Evolutionary conservation across 108 stramenopile species (phyloP), one percentile per base, ranked within the genome.

Genomic region (Hondaea fermentalgiana): DNA sequence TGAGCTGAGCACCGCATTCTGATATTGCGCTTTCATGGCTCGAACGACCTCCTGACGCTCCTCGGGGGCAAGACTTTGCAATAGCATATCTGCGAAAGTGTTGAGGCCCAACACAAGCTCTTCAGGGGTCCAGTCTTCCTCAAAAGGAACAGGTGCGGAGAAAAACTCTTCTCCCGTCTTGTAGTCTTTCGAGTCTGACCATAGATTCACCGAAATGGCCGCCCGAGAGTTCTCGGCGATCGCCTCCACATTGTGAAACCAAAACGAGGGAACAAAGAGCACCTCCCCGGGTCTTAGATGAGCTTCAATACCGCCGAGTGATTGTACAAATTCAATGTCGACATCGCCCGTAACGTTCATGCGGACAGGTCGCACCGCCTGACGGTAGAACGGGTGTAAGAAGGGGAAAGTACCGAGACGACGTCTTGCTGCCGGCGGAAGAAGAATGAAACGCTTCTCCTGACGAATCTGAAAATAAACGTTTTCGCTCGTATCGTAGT

Each of bases 241-340:
- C 6, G 76, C 76, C 51, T 83, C 76, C 1, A 83, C 76, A 35
- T 83, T 53, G 51, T 83, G 76, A 47, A 83, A 83, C 76, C 76
- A 83, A 23, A 25, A 83, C 23, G 76, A 12, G 12, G 76, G 76
- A 6, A 83, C 6, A 53, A 25, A 83, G 51, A 83, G 76, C 19
- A 83, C 17, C 10, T 83, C 49, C 5, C 76, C 76, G 28, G 76
- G 76, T 6, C 51, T 45, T 53, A 83, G 51, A 35, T 12, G 16
- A 1, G 51, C 76, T 3, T 53, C 51, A 6, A 83, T 3, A 12
- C 23, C 76, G n/a, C 76, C 76, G 19, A 83, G 25, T 23, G 45
- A 2, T 83, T 83, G 49, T 45, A 83, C 45, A 12, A 83, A 17
- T 12, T 23, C 10, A 12, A 45, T 12, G 76, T 83, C 28, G 5